Conservation (phyloP, 2,329 filamentous ascomycete genomes). For the Hyphodiscus sp. region DNA sequence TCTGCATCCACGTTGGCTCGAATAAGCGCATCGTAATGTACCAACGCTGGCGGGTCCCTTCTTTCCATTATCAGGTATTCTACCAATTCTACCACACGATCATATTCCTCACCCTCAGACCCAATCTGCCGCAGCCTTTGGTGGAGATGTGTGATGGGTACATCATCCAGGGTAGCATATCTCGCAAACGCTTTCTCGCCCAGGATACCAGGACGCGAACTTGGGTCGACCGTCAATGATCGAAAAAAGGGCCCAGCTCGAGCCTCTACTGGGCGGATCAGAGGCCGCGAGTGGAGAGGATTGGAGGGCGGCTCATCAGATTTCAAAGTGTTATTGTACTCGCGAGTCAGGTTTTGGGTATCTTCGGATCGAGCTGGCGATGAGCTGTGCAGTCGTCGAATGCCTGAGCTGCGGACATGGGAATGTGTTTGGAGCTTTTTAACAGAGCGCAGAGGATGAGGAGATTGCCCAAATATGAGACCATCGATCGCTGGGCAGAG, state of each 20-base stretch:
- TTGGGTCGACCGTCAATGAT: background rate
- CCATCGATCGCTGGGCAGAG: slow-evolving; percentile 51
- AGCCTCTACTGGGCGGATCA: background rate
- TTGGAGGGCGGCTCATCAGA: background rate
- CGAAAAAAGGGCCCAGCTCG: too few relatives aligned
- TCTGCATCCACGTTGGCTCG: slow-evolving; percentile 58
- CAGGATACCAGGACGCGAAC: background rate
- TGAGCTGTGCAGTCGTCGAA: slow-evolving; percentile 7
- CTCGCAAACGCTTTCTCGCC: background rate
- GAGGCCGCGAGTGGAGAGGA: background rate
- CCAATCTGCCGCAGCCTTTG: slow-evolving; percentile 39
- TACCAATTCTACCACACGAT: slow-evolving; percentile 40
- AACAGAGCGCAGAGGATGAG: background rate
- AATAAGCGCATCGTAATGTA: slow-evolving; percentile 70
- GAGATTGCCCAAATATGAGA: slow-evolving; percentile 28
- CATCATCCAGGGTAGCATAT: background rate
- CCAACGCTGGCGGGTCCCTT: slow-evolving; percentile 45
- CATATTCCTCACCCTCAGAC: slow-evolving; percentile 33
- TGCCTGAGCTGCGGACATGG: background rate
- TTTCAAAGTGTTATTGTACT: background rate
- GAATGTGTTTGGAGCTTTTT: slow-evolving; percentile 3
- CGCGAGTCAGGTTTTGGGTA: background rate
- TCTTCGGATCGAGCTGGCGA: slow-evolving; percentile 1
- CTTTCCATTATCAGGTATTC: slow-evolving; percentile 52
- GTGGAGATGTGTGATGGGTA: slow-evolving; percentile 26